Conservation (phyloP, 2,329 filamentous ascomycete species). For the Sporothrix phasma region DNA sequence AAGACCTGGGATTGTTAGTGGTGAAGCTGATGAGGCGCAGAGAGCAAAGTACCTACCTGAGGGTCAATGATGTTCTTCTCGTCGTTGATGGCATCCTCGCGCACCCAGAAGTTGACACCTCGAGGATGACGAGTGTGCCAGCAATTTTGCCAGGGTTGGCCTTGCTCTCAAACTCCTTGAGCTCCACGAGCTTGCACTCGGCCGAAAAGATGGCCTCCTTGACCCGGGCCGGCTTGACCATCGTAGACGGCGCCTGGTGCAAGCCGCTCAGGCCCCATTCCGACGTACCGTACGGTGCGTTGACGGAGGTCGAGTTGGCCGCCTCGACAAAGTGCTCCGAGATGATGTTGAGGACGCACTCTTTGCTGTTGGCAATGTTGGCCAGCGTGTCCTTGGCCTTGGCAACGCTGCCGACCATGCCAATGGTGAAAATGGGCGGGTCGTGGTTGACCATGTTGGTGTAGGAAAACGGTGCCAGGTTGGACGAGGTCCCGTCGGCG, state of each 20-base stretch:
- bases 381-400: constrained; percentile 67
- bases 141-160: constrained; percentile 63
- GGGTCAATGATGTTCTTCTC: constrained; percentile 66
- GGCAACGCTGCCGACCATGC: constrained; percentile 35
- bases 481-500: constrained; percentile 51
- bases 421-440: constrained; percentile 68
- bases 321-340: constrained; percentile 78
- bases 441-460: constrained; percentile 78
- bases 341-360: constrained; percentile 84
- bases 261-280: constrained; percentile 76
- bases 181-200: constrained; percentile 68
- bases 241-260: constrained; percentile 51
- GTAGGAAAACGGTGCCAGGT: constrained; percentile 82
- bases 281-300: constrained; percentile 63
- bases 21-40: not conserved
- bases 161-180: constrained; percentile 67
- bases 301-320: constrained; percentile 70
- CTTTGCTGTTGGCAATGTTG: constrained; percentile 60
- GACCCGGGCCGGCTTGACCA: constrained; percentile 55
- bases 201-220: constrained; percentile 74
- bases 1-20: constrained; percentile 42
- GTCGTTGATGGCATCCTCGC: constrained; percentile 79
- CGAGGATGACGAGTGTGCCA: constrained; percentile 63
- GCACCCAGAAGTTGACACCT: constrained; percentile 78
- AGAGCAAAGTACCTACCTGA: constrained; percentile 34